Evolutionary conservation across 208 protist genomes (phyloP), one percentile per base, ranked within the genome.

Genomic region (Endotrypanum monterogeii): DNA sequence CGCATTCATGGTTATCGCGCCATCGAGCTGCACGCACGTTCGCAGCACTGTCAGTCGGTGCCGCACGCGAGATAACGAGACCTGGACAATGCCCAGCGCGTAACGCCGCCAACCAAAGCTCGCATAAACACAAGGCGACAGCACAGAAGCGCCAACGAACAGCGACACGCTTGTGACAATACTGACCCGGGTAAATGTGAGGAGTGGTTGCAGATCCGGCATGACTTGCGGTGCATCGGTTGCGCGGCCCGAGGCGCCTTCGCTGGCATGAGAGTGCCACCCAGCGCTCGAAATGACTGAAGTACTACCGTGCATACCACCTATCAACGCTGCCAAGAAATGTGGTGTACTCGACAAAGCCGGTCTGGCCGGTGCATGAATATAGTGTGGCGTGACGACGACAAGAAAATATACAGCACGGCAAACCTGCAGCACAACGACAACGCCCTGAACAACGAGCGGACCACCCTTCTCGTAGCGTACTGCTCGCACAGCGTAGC

Each of bases 91-190:
- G 68, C 89, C 89, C 58, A 87, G 82, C 60, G 78, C 69, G 77
- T 88, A 94, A 3, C 69, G 77, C 30, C 81, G 76, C 84, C 87
- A 90, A 11, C 84, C 87, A 78, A 94, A 94, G 11, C 73, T 76
- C 16, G 71, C 80, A 11, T 60, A 71, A n/a, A 89, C 83, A 48
- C 68, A 76, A 16, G 58, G 60, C 9, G 70, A 35, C 28, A 72
- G 56, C 62, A 87, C 8, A 1, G 69, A 72, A n/a, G 78, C 74
- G 11, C 76, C 23, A 46, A 83, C 20, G 25, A 86, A 67, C 12
- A 86, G 32, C 1, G 63, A 56, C 23, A 67, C 69, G 39, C 76
- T 75, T 28, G 28, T 20, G 16, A 79, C 30, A 32, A 80, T 54
- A 41, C 60, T 52, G 35, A 71, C 39, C 16, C 71, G 46, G 9